Percentiles rank a stretch among this genome's conserved stretches.
Conservation (phyloP, 192 early-diverging fungal genomes). For the Coemansia sp. region DNA sequence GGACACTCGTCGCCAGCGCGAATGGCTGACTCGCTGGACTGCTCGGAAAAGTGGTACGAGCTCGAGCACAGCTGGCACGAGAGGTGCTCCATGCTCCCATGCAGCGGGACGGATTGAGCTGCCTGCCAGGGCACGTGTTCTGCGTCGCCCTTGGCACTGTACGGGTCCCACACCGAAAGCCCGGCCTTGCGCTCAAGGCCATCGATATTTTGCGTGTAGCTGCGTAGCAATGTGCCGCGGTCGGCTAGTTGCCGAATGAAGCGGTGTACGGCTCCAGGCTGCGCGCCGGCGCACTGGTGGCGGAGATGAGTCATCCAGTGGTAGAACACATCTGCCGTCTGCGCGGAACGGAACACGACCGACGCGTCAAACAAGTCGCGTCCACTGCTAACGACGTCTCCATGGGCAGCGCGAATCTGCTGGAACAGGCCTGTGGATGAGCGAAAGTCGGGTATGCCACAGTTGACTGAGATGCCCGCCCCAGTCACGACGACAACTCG, state of each 20-base stretch:
- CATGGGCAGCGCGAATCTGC: slow-evolving; percentile 71
- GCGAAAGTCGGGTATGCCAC: slow-evolving; percentile 97
- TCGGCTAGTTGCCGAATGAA: slow-evolving; percentile 81
- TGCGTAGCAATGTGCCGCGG: slow-evolving; percentile 76
- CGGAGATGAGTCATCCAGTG: slow-evolving; percentile 87
- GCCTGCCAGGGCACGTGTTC: slow-evolving; percentile 38
- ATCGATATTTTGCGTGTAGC: slow-evolving; percentile 99
- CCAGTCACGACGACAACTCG: slow-evolving; percentile 73
- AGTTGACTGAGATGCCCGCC: slow-evolving; percentile 89
- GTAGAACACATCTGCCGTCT: slow-evolving; percentile 65
- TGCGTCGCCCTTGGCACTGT: slow-evolving; percentile 10
- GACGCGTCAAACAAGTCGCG: slow-evolving; percentile 93
- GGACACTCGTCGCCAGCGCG: slow-evolving; percentile 64
- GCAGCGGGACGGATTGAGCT: slow-evolving; percentile 80
- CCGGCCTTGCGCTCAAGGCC: slow-evolving; percentile 82
- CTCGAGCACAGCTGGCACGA: slow-evolving; percentile 87
- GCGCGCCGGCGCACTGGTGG: slow-evolving; percentile 67
- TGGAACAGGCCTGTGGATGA: slow-evolving; percentile 91
- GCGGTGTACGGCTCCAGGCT: slow-evolving; percentile 78
- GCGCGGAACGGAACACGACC: slow-evolving; percentile 73
- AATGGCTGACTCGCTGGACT: slow-evolving; percentile 59
- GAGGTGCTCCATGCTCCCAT: slow-evolving; percentile 85
- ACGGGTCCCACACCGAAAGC: slow-evolving; percentile 60
- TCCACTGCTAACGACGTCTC: slow-evolving; percentile 73
- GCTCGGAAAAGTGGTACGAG: slow-evolving; percentile 63